phyloP scores from a whole-genome alignment of 805 yeast genomes.

The Yarrowia osloensis region DNA sequence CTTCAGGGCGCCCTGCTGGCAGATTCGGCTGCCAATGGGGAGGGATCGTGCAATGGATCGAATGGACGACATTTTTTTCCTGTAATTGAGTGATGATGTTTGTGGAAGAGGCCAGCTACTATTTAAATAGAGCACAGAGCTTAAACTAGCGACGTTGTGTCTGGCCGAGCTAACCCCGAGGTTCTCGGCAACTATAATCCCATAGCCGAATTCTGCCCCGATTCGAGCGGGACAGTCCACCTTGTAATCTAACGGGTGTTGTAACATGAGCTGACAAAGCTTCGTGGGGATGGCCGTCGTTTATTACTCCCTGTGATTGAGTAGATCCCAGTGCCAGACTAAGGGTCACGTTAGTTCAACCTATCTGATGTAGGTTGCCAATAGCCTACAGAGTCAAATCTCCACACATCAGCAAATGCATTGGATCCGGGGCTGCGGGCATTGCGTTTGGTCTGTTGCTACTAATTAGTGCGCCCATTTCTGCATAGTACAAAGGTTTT shows the following conservation, averaged over 20 bases:
- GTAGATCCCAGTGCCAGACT: too few relatives aligned
- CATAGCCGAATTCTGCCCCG: slow-evolving; percentile 4
- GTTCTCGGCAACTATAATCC: slow-evolving; percentile 24
- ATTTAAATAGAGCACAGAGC: slow-evolving; percentile 22
- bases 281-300: too few relatives aligned
- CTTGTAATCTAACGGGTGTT: too few relatives aligned
- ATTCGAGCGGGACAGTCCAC: neutral
- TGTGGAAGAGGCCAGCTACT: neutral
- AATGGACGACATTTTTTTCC: slow-evolving; percentile 18
- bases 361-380: neutral
- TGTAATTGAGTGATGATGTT: slow-evolving; percentile 1
- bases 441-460: neutral
- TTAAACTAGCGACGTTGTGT: neutral
- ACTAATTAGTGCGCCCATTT: neutral
- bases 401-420: neutral
- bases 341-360: too few relatives aligned
- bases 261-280: too few relatives aligned
- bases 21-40: slow-evolving; percentile 9
- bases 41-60: slow-evolving; percentile 25
- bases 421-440: neutral
- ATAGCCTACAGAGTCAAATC: slow-evolving; percentile 5
- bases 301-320: too few relatives aligned
- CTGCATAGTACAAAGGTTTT: neutral
- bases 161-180: slow-evolving; percentile 31
- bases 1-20: slow-evolving; percentile 27